These are phyloP conservation scores for Verbena officinalis DNA, from an alignment of 257 asterid genomes.

Conservation along the genomic window DNA sequence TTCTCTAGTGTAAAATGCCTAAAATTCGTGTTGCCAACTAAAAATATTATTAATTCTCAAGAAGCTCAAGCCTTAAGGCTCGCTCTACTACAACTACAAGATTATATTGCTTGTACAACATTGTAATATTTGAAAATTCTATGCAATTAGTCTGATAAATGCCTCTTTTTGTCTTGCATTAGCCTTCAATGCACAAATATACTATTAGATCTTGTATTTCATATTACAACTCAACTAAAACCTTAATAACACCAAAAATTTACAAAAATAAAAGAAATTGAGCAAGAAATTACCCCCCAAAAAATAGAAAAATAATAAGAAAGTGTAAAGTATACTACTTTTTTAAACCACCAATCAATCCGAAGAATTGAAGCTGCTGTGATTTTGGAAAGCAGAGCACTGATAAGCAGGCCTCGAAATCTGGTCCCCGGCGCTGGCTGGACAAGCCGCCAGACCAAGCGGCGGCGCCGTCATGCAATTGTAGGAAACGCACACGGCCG, in stretches of 20 bases:
- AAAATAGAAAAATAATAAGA: not conserved
- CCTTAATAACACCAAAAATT: not conserved
- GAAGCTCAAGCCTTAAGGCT: too few relatives aligned
- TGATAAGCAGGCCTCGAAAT: constrained; percentile 65
- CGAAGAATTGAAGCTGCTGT: constrained; percentile 20
- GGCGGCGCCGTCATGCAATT: constrained; percentile 68
- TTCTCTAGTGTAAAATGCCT: too few relatives aligned
- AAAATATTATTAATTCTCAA: too few relatives aligned
- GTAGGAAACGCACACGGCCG: constrained; percentile 63
- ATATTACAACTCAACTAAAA: constrained; percentile 8
- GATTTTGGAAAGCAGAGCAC: constrained; percentile 48
- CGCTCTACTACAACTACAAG: too few relatives aligned
- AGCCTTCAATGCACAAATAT: not conserved
- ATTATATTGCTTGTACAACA: too few relatives aligned
- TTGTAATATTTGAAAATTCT: too few relatives aligned
- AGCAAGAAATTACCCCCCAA: not conserved
- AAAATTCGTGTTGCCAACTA: too few relatives aligned
- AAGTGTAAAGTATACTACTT: not conserved
- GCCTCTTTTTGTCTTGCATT: too few relatives aligned
- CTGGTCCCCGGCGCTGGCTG: constrained; percentile 65
- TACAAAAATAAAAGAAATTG: not conserved
- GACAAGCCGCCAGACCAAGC: constrained; percentile 59
- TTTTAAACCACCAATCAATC: not conserved
- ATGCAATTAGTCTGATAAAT: constrained; percentile 13
- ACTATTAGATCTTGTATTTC: constrained; percentile 29